Percentiles rank a stretch among this genome's conserved stretches.
These are phyloP conservation scores for Petunia secreta DNA, from an alignment of 257 asterid species.

Conservation along the genomic window DNA sequence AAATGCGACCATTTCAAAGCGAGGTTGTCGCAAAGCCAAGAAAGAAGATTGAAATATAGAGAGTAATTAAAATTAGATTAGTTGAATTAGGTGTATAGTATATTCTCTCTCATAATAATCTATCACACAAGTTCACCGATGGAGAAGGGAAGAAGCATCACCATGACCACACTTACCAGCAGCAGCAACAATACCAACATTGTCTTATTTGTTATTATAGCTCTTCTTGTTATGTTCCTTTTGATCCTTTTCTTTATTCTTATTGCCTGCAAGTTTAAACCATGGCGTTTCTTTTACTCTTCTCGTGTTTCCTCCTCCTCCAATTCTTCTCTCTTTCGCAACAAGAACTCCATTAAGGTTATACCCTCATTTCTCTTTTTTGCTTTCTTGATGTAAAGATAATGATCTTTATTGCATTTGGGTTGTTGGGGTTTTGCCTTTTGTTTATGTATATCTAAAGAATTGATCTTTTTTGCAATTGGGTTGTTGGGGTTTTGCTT, in stretches of 20 bases:
- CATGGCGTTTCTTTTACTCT: conserved; percentile 64
- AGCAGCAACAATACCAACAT: conserved; percentile 25
- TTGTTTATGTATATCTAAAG: neutral
- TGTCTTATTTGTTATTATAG: conserved; percentile 35
- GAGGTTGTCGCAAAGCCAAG: conserved; percentile 18
- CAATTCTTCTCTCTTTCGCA: conserved; percentile 48
- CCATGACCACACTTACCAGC: conserved; percentile 30
- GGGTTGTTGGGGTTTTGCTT: conserved; percentile 22
- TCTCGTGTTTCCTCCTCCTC: conserved; percentile 46
- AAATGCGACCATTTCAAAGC: conserved; percentile 32
- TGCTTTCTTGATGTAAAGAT: neutral
- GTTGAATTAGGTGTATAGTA: conserved; percentile 24
- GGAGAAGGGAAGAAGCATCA: conserved; percentile 58
- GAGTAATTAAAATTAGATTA: neutral
- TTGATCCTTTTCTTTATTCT: conserved; percentile 65
- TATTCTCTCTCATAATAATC: conserved; percentile 31
- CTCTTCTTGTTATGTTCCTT: conserved; percentile 75
- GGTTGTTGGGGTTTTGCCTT: conserved; percentile 19
- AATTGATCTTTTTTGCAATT: conserved; percentile 11
- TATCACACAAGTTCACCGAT: conserved; percentile 41
- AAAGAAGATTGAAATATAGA: conserved; percentile 25
- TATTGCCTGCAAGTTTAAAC: conserved; percentile 82
- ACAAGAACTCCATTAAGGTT: conserved; percentile 62
- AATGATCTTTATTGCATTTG: neutral
- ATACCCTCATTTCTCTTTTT: neutral